Evolutionary conservation across 2,329 filamentous ascomycete species (phyloP), one percentile per base, ranked within the genome.

Genomic region (Aspergillus brunneoviolaceus): DNA sequence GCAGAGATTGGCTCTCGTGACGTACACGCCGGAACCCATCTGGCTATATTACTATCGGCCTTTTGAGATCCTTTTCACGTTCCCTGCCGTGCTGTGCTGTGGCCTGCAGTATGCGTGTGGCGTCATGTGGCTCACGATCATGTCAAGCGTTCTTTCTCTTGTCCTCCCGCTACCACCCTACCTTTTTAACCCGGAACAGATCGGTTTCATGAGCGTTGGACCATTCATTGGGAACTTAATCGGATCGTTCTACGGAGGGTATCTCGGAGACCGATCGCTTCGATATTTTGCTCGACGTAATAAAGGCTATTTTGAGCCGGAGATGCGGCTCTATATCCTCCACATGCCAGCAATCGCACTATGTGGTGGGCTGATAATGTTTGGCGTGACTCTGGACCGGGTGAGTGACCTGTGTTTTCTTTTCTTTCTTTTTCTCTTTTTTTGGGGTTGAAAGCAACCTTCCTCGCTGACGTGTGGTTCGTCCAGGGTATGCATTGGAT

Each of bases 261-360:
- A 72, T 0, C 54, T 80, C 1, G 71, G 73, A 0, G 79, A 81
- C 51, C 72, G 71, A 68, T 71, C 71, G 0, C 76, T 80, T 49
- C 59, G 78, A n/a, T 70, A 68, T 39, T 73, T 81, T 53, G 77
- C 81, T 2, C 75, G 75, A 25, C 70, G 74, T 16, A 81, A 82
- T 62, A 72, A 72, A 33, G 80, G 80, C 45, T 77, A 80, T 61
- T 80, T 80, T 54, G 80, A 82, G 66, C 78, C 80, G 1, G 81
- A 82, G 66, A 82, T 82, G 74, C 74, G 80, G 2, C 70, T 82
- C 5, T 78, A 72, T 47, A 72, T 70, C 23, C 61, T 70, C 6
- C 69, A 69, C 48, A 35, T 72, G 2, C 75, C 77, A 31, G 73
- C 77, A 55, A 49, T 81, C 5, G 58, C 77, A 2, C 73, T 79